Evolutionary conservation across 768 basidiomycete genomes (phyloP).

Genomic region (Xanthoconium purpureum): DNA sequence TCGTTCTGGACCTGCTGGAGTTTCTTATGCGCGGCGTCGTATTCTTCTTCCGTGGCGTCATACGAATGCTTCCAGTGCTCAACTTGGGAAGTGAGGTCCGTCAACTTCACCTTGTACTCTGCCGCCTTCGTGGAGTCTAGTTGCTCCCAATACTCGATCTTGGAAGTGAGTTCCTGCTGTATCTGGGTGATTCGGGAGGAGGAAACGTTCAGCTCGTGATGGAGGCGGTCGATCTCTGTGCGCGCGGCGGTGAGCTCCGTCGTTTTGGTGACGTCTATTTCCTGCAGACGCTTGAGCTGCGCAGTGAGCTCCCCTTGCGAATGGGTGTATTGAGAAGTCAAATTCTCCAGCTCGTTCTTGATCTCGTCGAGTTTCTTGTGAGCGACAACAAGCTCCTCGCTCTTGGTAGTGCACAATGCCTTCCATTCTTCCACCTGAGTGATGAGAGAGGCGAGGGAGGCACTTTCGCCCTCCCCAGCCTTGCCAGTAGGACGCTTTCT

Average conservation of each 20-base stretch:
- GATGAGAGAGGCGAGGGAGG: not conserved
- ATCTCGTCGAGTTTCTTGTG: not conserved
- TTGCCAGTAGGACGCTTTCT: not conserved
- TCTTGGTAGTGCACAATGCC: not conserved
- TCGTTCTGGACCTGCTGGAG: not conserved
- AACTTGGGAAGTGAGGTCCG: not conserved
- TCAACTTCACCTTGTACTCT: not conserved
- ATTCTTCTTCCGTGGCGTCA: not conserved
- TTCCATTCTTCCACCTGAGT: conserved; percentile 1
- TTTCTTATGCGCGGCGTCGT: not conserved
- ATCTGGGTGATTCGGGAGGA: not conserved
- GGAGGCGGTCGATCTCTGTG: not conserved
- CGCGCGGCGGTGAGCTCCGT: not conserved
- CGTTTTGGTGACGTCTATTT: not conserved
- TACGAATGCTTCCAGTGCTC: not conserved
- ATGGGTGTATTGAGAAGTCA: not conserved
- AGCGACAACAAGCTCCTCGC: not conserved
- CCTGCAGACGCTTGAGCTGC: not conserved
- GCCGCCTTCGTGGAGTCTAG: not conserved
- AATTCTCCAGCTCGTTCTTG: not conserved
- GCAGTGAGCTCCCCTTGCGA: not conserved
- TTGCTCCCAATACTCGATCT: not conserved
- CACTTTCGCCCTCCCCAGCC: not conserved
- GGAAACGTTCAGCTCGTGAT: not conserved
- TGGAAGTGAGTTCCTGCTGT: not conserved